Evolutionary conservation across 2,329 filamentous ascomycete species (phyloP).

Genomic region (Aspergillus sergii): DNA sequence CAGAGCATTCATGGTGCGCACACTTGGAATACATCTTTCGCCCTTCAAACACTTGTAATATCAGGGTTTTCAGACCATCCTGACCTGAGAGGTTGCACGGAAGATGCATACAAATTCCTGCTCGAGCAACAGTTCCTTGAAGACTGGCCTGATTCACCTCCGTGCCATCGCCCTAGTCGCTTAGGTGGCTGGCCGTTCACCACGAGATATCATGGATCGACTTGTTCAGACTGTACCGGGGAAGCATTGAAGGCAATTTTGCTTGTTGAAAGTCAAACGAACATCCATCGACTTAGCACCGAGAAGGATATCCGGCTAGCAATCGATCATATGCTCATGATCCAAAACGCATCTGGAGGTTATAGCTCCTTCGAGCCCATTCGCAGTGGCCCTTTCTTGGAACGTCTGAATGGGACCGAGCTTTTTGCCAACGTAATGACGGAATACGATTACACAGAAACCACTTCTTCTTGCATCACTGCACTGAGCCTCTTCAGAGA

Average conservation of each 20-base stretch:
- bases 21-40: neutral
- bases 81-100: neutral
- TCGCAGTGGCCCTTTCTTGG: neutral
- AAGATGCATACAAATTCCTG: neutral
- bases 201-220: neutral
- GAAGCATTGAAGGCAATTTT: conserved; percentile 2
- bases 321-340: neutral
- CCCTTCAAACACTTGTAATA: neutral
- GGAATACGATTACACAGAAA: neutral
- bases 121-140: neutral
- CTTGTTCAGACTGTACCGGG: neutral
- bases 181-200: neutral
- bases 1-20: neutral
- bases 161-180: neutral
- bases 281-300: neutral
- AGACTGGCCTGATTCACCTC: neutral
- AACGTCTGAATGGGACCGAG: conserved; percentile 1
- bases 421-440: neutral
- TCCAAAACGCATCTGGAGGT: neutral
- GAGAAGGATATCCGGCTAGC: neutral
- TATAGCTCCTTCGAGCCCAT: conserved; percentile 4
- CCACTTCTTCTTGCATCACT: neutral
- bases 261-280: neutral
- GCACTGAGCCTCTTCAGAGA: neutral
- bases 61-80: neutral